These are phyloP conservation scores for Cairneyella variabilis DNA, from an alignment of 495 filamentous ascomycete genomes.

Conservation along the genomic window DNA sequence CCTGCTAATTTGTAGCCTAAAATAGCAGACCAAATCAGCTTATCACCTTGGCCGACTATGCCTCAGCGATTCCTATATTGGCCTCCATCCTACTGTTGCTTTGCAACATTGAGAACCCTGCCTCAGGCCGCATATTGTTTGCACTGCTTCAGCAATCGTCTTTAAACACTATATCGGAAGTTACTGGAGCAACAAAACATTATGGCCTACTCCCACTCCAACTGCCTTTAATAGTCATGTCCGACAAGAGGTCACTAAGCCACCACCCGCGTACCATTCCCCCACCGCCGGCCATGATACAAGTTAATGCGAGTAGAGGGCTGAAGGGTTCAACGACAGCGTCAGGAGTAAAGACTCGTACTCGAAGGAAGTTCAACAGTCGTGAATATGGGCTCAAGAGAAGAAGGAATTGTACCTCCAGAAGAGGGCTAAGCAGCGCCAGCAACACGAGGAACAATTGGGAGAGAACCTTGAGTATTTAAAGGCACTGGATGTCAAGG, in stretches of 20 bases:
- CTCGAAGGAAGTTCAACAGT: conserved; percentile 2
- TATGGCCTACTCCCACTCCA: not conserved
- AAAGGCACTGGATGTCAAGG: not conserved
- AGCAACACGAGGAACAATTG: conserved; percentile 4
- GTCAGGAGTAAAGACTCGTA: not conserved
- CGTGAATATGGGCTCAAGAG: not conserved
- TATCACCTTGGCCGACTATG: too few species aligned
- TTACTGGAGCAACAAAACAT: not conserved
- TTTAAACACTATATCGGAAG: not conserved
- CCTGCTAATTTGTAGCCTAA: too few species aligned
- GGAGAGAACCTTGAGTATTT: conserved; percentile 2
- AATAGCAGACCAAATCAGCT: too few species aligned
- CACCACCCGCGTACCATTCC: not conserved
- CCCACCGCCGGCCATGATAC: not conserved
- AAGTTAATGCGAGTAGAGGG: conserved; percentile 4
- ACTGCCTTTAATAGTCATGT: not conserved
- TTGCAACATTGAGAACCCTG: not conserved
- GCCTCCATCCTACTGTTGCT: not conserved
- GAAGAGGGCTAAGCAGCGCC: not conserved
- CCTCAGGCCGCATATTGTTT: not conserved
- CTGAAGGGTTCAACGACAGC: not conserved
- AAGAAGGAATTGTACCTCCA: conserved; percentile 8
- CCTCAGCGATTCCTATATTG: not conserved
- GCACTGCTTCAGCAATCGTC: not conserved
- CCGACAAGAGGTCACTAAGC: not conserved